A percentile compares a stretch with the other conserved stretches of the same genome.
phyloP scores from a whole-genome alignment of 1,284 basidiomycete species.

The Boletus subluridellus region DNA sequence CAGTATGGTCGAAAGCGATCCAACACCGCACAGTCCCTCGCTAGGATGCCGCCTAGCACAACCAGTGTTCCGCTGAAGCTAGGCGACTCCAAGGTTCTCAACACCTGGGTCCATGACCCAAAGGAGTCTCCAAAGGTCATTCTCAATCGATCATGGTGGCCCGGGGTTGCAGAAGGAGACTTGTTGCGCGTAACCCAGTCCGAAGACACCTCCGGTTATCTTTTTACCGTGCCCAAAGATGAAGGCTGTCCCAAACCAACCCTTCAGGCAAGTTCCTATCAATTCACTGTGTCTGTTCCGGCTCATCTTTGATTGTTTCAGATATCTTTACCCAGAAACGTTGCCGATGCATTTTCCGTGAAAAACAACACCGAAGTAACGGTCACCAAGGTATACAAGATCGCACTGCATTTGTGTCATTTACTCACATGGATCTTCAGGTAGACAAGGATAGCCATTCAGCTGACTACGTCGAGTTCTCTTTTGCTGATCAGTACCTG shows the following conservation, averaged over 20 bases:
- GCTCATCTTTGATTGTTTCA: slow-evolving; percentile 29
- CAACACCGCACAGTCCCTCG: slow-evolving; percentile 65
- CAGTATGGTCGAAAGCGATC: slow-evolving; percentile 62
- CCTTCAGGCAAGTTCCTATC: slow-evolving; percentile 50
- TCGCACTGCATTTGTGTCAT: not conserved
- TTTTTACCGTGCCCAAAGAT: slow-evolving; percentile 64
- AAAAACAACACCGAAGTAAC: slow-evolving; percentile 68
- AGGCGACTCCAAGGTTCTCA: slow-evolving; percentile 60
- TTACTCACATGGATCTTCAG: slow-evolving; percentile 37
- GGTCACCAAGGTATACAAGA: slow-evolving; percentile 56
- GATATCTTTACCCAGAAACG: slow-evolving; percentile 70
- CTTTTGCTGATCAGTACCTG: slow-evolving; percentile 89
- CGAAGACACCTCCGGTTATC: slow-evolving; percentile 48
- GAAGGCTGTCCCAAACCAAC: slow-evolving; percentile 59
- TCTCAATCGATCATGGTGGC: slow-evolving; percentile 70
- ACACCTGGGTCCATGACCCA: slow-evolving; percentile 71
- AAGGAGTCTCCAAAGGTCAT: slow-evolving; percentile 57
- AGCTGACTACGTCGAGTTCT: slow-evolving; percentile 83
- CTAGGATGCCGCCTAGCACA: slow-evolving; percentile 39
- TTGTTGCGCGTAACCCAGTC: slow-evolving; percentile 54
- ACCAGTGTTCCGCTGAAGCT: slow-evolving; percentile 44
- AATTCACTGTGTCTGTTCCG: not conserved
- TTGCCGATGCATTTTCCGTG: slow-evolving; percentile 66
- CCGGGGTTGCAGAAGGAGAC: slow-evolving; percentile 71
- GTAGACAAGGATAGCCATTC: slow-evolving; percentile 61